A percentile compares a stretch with the other conserved stretches of the same genome.
Evolutionary conservation across 257 asterid species (phyloP).

Genomic region (Scutellaria barbata): DNA sequence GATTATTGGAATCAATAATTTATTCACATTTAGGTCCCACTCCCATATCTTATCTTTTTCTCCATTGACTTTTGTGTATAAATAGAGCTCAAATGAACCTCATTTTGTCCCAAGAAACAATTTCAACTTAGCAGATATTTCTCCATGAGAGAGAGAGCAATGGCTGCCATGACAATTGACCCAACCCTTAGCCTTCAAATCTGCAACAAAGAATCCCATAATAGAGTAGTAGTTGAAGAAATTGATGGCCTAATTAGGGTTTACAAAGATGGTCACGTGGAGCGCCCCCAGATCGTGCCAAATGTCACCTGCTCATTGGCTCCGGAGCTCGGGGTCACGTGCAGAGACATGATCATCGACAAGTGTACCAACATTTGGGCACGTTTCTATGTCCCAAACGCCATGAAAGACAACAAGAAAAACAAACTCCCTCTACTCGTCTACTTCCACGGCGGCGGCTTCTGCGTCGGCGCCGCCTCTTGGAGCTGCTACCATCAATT

Average conservation of each 20-base stretch:
- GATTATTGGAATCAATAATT: background rate
- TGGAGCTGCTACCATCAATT: constrained; percentile 87
- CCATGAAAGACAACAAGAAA: background rate
- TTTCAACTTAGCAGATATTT: background rate
- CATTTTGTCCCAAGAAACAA: constrained; percentile 13
- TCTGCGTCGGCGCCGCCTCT: constrained; percentile 83
- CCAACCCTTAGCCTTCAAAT: constrained; percentile 47
- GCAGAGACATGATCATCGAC: constrained; percentile 62
- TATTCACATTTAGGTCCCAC: background rate
- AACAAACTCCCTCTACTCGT: constrained; percentile 58
- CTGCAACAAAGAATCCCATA: constrained; percentile 43
- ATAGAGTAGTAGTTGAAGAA: constrained; percentile 53
- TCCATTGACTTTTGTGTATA: background rate
- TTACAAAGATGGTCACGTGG: constrained; percentile 77
- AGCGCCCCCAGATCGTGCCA: constrained; percentile 66
- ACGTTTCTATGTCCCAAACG: constrained; percentile 68
- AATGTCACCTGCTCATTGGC: constrained; percentile 50
- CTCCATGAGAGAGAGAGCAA: constrained; percentile 37
- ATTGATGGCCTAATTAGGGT: constrained; percentile 71
- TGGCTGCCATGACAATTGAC: constrained; percentile 56
- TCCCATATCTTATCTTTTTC: background rate
- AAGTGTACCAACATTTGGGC: constrained; percentile 67
- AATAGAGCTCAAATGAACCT: background rate
- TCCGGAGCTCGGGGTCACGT: constrained; percentile 56
- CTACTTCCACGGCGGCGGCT: constrained; percentile 91